Base-by-base conservation (phyloP, 148 eudicot species). In the Camellia granthamiana region DNA sequence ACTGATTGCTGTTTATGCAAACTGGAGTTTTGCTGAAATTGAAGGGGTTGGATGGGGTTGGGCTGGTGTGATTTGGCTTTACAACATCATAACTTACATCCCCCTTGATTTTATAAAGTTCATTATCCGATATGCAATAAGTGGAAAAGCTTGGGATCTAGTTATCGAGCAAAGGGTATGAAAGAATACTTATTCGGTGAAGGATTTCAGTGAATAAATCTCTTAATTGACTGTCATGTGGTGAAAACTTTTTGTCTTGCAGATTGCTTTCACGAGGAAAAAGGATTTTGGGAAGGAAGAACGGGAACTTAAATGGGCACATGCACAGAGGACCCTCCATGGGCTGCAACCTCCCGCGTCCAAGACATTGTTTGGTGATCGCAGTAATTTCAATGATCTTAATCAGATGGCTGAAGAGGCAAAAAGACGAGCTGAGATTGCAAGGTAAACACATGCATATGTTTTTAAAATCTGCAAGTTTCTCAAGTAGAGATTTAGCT, bases 251-350 rank as follows among this genome's bases (percentile, higher is more conserved):
- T 52, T 18, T 59, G 1, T 12, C 19, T 56, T 81, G 73, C 77
- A 91, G 92, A 91, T 86, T 82, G 91, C 94, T 60, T 91, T 91
- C 83, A 89, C 94, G 6, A 86, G 88, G 79, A 91, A 89, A 87
- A 91, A 85, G 56, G 87, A 91, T 82, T 91, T 86, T 49, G 94
- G 94, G 19, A 91, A 86, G 82, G 94, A 84, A 64, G 94, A 91
- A 81, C 87, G 92, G 3, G 91, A 91, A 78, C 91, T 90, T 21
- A 91, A 88, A 84, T 91, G 92, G 94, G 94, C 91, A 66, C 86
- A 69, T 51, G 94, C 89, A 69, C 94, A 91, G 78, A 85, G 94
- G 80, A 89, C 90, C 41, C 81, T 89, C n/a, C 92, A 91, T 56
- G 94, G 94, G 16, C 88, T 91, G 58, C 90, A 86, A 55, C 83